Evolutionary conservation across 495 filamentous ascomycete species (phyloP), one percentile per base, ranked within the genome.

Genomic region (Penicillium soppii): DNA sequence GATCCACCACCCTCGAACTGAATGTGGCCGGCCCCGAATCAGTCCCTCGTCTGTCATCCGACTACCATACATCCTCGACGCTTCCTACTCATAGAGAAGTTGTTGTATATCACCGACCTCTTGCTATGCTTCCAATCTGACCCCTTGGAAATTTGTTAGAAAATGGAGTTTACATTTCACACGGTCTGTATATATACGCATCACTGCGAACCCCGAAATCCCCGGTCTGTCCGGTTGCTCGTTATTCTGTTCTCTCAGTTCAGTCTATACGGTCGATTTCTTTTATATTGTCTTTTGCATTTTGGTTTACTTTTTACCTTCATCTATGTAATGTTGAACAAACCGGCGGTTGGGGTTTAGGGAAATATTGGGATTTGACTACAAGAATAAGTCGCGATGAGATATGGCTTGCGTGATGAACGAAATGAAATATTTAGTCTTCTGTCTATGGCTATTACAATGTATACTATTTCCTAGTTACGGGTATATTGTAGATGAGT

Each of bases 301-400:
- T 46, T 45, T 52, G 20, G 43, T 32, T 23, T 27, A 23, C 20
- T 39, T 10, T 39, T 37, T 42, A 48, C 36, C 40, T 57, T 62
- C 61, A 52, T 65, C 50, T 63, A 65, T 65, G 51, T 65, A 63
- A 65, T 65, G 48, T 58, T 61, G 44, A 58, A 49, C 38, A 49
- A 23, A 9, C 32, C n/a, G 8, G 41, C 41, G 47, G 42, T 46
- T 56, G 39, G 20, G 45, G 43, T 58, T 47, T 52, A 45, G 39
- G 47, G 58, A 35, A 17, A 56, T 46, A 47, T 56, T 55, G 15
- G 32, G 29, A 21, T 44, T 44, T 35, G 17, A n/a, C n/a, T n/a
- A n/a, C n/a, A n/a, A n/a, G n/a, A n/a, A n/a, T n/a, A n/a, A n/a
- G n/a, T n/a, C n/a, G n/a, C n/a, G n/a, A 12, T 32, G 29, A 32